Evolutionary conservation across 371 early-diverging fungal species (phyloP).

Genomic region (Vavraia culicis): DNA sequence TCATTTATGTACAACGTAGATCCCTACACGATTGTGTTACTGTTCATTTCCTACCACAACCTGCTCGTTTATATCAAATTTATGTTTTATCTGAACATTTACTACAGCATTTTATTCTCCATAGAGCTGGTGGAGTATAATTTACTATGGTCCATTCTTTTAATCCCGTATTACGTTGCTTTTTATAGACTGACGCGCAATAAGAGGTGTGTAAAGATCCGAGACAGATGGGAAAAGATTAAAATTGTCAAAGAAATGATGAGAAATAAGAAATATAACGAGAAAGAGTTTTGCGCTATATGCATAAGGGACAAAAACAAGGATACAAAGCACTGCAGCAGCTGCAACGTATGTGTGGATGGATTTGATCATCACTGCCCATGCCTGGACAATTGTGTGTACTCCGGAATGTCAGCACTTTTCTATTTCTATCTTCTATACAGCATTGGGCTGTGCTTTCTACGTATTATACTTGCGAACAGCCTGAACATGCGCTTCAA

Average conservation of each 20-base stretch:
- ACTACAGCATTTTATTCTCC: conserved; percentile 3
- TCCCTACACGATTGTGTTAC: no score
- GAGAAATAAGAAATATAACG: conserved; percentile 1
- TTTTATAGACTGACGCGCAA: not conserved
- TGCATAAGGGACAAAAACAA: conserved; percentile 7
- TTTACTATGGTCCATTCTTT: not conserved
- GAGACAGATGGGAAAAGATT: not conserved
- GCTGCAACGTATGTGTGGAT: conserved; percentile 14
- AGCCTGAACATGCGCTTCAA: no score
- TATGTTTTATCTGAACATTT: conserved; percentile 10
- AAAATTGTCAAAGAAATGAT: conserved; percentile 5
- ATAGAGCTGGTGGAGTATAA: not conserved
- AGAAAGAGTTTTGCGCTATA: conserved; percentile 19
- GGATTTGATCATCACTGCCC: conserved; percentile 19
- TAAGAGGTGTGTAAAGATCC: not conserved
- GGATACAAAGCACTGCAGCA: conserved; percentile 15
- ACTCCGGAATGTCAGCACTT: no score
- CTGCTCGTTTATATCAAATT: conserved; percentile 1
- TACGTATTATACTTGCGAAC: no score
- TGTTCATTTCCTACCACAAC: not conserved
- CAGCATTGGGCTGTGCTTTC: no score
- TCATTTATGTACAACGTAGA: no score
- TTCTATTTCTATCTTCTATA: no score
- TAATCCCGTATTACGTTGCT: not conserved
- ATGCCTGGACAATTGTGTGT: conserved; percentile 18